Evolutionary conservation across 257 asterid genomes (phyloP).

Genomic region (Solanum pimpinellifolium): DNA sequence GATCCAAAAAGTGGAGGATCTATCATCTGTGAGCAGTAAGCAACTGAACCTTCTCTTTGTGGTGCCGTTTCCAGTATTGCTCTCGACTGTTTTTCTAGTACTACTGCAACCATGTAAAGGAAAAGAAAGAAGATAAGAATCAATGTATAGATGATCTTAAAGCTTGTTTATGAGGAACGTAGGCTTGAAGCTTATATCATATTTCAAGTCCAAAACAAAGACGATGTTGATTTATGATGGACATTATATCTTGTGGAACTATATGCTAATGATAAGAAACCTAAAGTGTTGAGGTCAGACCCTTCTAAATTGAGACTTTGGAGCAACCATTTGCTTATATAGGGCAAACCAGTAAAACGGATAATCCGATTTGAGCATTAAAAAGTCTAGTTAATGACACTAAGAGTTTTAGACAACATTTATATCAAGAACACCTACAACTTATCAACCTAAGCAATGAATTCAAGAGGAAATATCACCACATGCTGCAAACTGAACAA

Average conservation of each 20-base stretch:
- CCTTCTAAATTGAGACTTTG: neutral
- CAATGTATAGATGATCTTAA: neutral
- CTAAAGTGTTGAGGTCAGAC: neutral
- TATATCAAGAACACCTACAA: neutral
- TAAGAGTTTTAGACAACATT: neutral
- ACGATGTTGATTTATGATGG: neutral
- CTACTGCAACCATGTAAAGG: neutral
- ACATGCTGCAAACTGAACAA: neutral
- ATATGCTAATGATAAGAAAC: neutral
- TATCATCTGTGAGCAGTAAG: neutral
- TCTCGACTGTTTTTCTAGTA: neutral
- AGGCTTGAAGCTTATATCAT: neutral
- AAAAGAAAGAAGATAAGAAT: neutral
- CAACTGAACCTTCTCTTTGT: neutral
- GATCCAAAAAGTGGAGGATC: neutral
- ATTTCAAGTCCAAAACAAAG: neutral
- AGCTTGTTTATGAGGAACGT: neutral
- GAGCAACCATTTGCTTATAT: neutral
- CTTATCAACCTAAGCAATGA: neutral
- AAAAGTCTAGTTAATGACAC: neutral
- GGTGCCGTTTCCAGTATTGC: neutral
- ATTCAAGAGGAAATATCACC: neutral
- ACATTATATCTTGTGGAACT: neutral
- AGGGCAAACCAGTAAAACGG: neutral
- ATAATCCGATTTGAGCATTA: neutral